Conservation (phyloP, 139 green algal genomes). For the Tetradesmus obliquus region DNA sequence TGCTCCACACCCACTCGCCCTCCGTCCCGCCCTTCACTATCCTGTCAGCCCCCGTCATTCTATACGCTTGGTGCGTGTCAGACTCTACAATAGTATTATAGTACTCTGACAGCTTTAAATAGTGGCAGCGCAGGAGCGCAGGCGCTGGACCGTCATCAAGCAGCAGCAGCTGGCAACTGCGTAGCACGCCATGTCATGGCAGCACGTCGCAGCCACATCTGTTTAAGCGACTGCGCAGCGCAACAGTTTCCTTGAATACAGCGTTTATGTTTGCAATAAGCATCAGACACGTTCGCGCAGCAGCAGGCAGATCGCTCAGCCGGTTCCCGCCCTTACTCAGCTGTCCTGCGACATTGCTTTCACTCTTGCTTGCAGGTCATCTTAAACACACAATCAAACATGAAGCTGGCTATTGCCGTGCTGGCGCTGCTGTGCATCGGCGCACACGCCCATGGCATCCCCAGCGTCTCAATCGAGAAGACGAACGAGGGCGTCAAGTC, state of each 20-base stretch:
- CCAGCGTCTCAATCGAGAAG: background rate
- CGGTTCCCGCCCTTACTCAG: background rate
- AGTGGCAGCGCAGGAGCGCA: too few relatives aligned
- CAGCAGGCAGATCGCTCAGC: background rate
- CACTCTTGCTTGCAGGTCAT: background rate
- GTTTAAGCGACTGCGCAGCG: background rate
- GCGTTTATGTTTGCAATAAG: background rate
- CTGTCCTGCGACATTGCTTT: background rate
- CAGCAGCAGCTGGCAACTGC: background rate
- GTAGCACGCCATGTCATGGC: background rate
- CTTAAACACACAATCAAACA: background rate
- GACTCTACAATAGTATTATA: too few relatives aligned
- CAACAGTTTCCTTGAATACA: too few relatives aligned
- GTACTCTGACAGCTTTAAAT: too few relatives aligned
- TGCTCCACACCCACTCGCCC: background rate
- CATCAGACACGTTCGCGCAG: background rate
- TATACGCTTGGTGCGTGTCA: background rate
- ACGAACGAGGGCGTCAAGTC: background rate
- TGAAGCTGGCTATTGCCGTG: constrained; percentile 37
- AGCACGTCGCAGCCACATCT: background rate
- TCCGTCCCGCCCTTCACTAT: background rate
- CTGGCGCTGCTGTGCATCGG: constrained; percentile 38
- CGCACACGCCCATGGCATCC: background rate
- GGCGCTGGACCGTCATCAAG: background rate
- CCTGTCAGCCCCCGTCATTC: background rate